Percentiles rank a stretch among this genome's conserved stretches.
Evolutionary conservation across 2,329 filamentous ascomycete genomes (phyloP).

Genomic region (Beauveria australis): DNA sequence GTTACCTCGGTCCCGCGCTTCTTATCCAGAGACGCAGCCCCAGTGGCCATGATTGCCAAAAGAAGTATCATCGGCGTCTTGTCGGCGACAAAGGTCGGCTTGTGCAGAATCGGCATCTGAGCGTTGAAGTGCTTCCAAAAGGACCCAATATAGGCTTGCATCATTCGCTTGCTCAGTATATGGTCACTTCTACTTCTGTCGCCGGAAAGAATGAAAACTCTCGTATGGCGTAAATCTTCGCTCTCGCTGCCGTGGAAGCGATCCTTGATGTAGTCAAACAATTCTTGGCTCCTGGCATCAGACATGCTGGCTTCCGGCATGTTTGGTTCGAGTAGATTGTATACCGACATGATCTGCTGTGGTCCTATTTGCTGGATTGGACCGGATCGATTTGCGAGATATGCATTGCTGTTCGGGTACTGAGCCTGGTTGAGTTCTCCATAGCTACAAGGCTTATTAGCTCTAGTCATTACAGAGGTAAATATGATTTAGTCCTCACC

Average conservation of each 20-base stretch:
- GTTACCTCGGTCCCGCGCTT: constrained; percentile 67
- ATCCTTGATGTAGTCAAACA: constrained; percentile 72
- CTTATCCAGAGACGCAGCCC: constrained; percentile 81
- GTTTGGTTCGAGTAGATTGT: constrained; percentile 72
- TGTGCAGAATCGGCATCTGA: constrained; percentile 89
- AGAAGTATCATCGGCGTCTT: constrained; percentile 77
- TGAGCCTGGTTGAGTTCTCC: constrained; percentile 38
- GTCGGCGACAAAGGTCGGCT: constrained; percentile 85
- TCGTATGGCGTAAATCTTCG: constrained; percentile 63
- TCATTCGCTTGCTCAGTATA: constrained; percentile 81
- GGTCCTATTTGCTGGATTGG: constrained; percentile 41
- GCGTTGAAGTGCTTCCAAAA: constrained; percentile 95
- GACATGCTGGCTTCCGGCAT: constrained; percentile 74
- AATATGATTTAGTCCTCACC: constrained; percentile 30
- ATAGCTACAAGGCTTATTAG: constrained; percentile 36
- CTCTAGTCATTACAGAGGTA: background rate
- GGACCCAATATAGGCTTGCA: constrained; percentile 87
- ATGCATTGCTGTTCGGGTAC: constrained; percentile 13
- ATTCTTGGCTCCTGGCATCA: constrained; percentile 75
- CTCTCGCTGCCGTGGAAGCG: constrained; percentile 77
- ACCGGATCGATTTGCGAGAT: background rate
- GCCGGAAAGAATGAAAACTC: constrained; percentile 70
- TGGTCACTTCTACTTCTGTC: constrained; percentile 58
- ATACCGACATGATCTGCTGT: constrained; percentile 84
- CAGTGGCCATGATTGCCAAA: constrained; percentile 84